Evolutionary conservation across 2,329 filamentous ascomycete species (phyloP), one percentile per base, ranked within the genome.

Genomic region (Penicillium sp.): DNA sequence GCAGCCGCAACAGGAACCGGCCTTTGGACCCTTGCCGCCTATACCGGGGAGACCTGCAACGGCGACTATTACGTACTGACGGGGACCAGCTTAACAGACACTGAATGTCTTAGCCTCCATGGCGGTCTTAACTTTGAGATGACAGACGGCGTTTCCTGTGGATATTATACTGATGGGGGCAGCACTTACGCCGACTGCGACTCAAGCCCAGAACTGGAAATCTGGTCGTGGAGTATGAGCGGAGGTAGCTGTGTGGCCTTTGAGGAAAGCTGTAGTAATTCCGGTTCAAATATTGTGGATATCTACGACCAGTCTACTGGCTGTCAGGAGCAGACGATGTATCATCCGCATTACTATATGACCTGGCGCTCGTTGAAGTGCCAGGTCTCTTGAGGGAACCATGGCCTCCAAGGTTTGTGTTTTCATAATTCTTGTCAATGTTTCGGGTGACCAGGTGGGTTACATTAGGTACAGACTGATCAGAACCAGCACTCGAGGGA

Each of bases 21-120:
- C 7, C 52, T 52, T 4, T 59, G 49, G 51, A 53, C 46, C 1
- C 46, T 59, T 3, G 37, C 50, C 11, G 51, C 49, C n/a, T 59
- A 59, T 33, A 35, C 23, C 1, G 51, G 54, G 15, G 35, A 47
- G 6, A n/a, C 11, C 1, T 59, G 57, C 8, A 23, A 53, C 14
- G 42, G 33, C 2, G 52, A 59, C 12, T 57, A 59, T 22, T 50
- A 53, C 22, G 2, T 57, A 14, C 8, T 59, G 3, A 35, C 27
- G 6, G 56, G 52, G 8, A 22, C n/a, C 18, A 40, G 37, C 37
- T 22, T 40, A 40, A 18, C 18, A 18, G 18, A 40, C 18, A 6
- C 11, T 12, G 8, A 12, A 22, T 40, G 37, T 12, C 37, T 40
- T 18, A 12, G 18, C 11, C 18, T 40, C 9, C 37, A 40, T 22